A percentile compares a stretch with the other conserved stretches of the same genome.
Conservation (phyloP, 2,329 filamentous ascomycete genomes). For the Ceratocystis destructans region DNA sequence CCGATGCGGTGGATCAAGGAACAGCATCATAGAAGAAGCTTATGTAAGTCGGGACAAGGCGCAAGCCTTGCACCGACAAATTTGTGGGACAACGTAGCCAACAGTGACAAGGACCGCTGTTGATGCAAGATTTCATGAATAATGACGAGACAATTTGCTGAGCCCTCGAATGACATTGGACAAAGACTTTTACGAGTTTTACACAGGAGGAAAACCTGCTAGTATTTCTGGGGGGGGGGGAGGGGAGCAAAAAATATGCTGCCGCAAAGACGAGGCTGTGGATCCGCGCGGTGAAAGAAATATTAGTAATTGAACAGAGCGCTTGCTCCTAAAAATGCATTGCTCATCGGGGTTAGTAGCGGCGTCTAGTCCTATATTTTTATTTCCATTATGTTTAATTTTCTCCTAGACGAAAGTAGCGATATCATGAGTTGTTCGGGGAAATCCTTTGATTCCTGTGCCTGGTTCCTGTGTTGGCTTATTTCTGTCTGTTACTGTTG, state of each 20-base stretch:
- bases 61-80: not conserved
- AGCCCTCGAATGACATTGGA: too few species aligned
- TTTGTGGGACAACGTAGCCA: not conserved
- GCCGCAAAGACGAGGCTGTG: not conserved
- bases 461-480: too few species aligned
- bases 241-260: not conserved
- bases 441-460: too few species aligned
- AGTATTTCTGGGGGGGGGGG: not conserved
- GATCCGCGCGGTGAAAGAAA: slow-evolving; percentile 2
- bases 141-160: too few species aligned
- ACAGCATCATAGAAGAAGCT: too few species aligned
- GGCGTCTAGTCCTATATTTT: not conserved
- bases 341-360: not conserved
- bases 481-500: too few species aligned
- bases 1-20: too few species aligned
- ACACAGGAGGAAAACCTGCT: not conserved
- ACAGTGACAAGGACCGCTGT: too few species aligned
- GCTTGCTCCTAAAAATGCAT: not conserved
- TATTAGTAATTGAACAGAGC: not conserved
- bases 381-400: not conserved
- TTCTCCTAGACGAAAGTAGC: not conserved
- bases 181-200: not conserved
- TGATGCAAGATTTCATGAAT: too few species aligned
- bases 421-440: too few species aligned
- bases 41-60: too few species aligned